Base-by-base conservation (phyloP, 2,329 filamentous ascomycete species). In the Colletotrichum sp. region DNA sequence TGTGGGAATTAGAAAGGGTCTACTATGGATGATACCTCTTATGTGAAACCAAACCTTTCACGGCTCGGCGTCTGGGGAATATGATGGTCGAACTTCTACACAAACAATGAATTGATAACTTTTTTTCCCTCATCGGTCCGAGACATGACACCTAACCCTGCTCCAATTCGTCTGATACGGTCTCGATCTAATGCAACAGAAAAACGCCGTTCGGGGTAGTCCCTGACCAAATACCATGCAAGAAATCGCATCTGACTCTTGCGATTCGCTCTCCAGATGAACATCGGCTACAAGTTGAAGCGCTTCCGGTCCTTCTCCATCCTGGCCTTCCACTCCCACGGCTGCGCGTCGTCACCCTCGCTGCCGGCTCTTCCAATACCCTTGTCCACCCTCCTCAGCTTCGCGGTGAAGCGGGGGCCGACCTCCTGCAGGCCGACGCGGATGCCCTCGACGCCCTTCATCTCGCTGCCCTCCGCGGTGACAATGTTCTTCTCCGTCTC, bases 261-360 rank as follows among this genome's bases (percentile, higher is more conserved):
- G 30, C 57, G 55, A 24, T 16, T 28, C 57, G 18, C 12, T 30
- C 24, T 55, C 44, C 16, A 18, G 60, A 71, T 34, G 32, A 36
- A 65, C 34, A 8, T 44, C 24, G 52, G 32, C n/a, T 62, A 99
- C 83, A 99, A 88, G 85, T 98, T 97, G 88, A 99, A 99, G 83
- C 95, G 93, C 79, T 96, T 99, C 81, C 97, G 90, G 82, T 95
- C 90, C 89, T 98, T 98, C 88, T 99, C 97, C 93, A 97, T 98
- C 83, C 93, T 93, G 13, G 95, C 94, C 87, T 98, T 98, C 97
- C 97, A 99, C 84, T 98, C 92, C 96, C 97, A 99, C 82, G 98
- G 95, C 79, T 95, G 91, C 48, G 95, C 95, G 84, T 93, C 88
- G 84, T 92, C 88, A 88, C 95, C 91, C 77, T 92, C 89, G 80